A percentile compares a stretch with the other conserved stretches of the same genome.
Conservation (phyloP, 2,329 filamentous ascomycete species). For the Xylariaceae sp. region DNA sequence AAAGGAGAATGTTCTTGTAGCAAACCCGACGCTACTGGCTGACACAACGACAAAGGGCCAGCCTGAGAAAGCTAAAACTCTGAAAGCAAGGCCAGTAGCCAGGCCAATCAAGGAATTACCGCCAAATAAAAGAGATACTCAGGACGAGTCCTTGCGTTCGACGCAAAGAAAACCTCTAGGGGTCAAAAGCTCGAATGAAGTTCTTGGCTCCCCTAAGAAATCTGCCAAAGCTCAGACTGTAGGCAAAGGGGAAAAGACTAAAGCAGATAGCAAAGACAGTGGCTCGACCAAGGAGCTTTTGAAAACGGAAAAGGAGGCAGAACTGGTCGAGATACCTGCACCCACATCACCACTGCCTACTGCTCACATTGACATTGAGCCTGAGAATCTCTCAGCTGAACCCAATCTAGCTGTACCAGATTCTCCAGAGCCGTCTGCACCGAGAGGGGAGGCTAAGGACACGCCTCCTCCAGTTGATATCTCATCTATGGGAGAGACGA, state of each 20-base stretch:
- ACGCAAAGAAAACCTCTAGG: constrained; percentile 55
- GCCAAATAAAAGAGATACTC: constrained; percentile 48
- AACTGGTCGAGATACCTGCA: constrained; percentile 40
- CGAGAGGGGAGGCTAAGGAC: constrained; percentile 49
- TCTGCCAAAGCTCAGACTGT: constrained; percentile 39
- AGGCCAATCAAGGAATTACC: constrained; percentile 56
- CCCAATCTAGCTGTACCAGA: constrained; percentile 52
- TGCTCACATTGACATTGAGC: constrained; percentile 36
- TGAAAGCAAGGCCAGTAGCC: constrained; percentile 38
- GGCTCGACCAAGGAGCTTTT: constrained; percentile 21
- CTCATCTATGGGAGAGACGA: constrained; percentile 59
- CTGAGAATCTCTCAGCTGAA: constrained; percentile 46
- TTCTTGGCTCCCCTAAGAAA: constrained; percentile 65
- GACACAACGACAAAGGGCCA: constrained; percentile 39
- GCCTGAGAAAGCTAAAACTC: constrained; percentile 31
- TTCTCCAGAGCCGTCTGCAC: constrained; percentile 54
- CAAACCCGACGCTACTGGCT: constrained; percentile 42
- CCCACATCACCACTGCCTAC: constrained; percentile 26
- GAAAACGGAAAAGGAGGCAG: constrained; percentile 33
- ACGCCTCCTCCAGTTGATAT: constrained; percentile 67
- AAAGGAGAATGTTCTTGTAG: constrained; percentile 45
- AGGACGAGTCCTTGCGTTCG: constrained; percentile 38
- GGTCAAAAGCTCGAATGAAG: constrained; percentile 65
- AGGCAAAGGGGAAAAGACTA: constrained; percentile 49
- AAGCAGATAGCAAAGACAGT: constrained; percentile 43